Evolutionary conservation across 2,329 filamentous ascomycete genomes (phyloP), one percentile per base, ranked within the genome.

Genomic region (Fusarium irregulare): DNA sequence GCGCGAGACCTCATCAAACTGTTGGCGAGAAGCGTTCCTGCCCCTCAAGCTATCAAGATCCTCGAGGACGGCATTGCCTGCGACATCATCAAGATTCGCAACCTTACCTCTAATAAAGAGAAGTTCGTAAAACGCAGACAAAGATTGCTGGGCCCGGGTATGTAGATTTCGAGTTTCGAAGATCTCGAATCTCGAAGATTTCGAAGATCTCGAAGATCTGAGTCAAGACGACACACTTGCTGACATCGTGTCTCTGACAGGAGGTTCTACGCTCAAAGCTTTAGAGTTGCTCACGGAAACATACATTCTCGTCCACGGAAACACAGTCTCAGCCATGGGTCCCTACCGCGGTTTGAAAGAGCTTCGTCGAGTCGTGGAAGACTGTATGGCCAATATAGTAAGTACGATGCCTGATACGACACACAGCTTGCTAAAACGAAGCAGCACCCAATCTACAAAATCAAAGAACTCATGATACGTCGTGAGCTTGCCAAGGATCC

Each of bases 261-360:
- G 40, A 4, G 11, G 40, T 21, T 42, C 40, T 42, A 42, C 41
- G 2, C 20, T 99, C 56, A 98, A 98, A 79, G 96, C 96, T 3
- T 87, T 99, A 28, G 94, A 98, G 80, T 87, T 98, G 4, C 87
- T 99, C 57, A 99, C 96, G 1, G 86, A 91, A 76, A 97, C 93
- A 60, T 98, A 98, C 80, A 92, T 99, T 56, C 87, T 98, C 44
- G 96, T 99, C 1, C 96, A 99, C 80, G 96, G 96, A 72, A 98
- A 97, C 80, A 98, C 96, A 0, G 96, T 99, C 28, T 90, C 91
- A 1, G 91, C 88, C 7, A 98, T 99, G 92, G 96, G 96, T 0
- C 90, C 91, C 0, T 98, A 92, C 84, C 97, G 97, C 81, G 94
- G 93, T 4, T 82, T 32, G 1, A 32, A 32, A 7, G 4, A 4